Base-by-base conservation (phyloP, 1,284 basidiomycete species). In the Singerocomus rubriflavus region DNA sequence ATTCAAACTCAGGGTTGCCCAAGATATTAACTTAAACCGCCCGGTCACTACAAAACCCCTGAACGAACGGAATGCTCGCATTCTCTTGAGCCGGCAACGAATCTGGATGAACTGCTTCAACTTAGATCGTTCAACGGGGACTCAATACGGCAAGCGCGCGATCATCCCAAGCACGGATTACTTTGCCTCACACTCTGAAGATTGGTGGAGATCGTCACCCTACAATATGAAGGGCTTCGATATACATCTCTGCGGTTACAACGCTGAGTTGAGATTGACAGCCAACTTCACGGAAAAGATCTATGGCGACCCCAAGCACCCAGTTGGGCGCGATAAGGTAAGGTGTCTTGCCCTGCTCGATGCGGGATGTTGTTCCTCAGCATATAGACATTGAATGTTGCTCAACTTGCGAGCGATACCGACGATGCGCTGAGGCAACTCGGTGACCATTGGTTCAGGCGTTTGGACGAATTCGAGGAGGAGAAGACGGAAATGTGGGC, bases 21-120 rank as follows among this genome's bases (percentile, higher is more conserved):
- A 82, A 26, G 91, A 93, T 64, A 77, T 93, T 43, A 92, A 93
- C 58, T 75, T 94, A 41, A 88, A 94, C 59, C 76, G 87, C 39
- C 87, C 88, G 3, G 78, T 76, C 54, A 84, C 84, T 0, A 79
- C 82, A 7, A 83, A 82, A 54, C 82, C 83, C 6, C 68, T 76
- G 14, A 85, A 85, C 60, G 88, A 91, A 63, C 74, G 74, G 50
- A 84, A 91, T 53, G 87, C 87, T 21, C 82, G 91, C 44, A 87
- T 92, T 66, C 80, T 91, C 70, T 78, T 92, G 44, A 93, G 92
- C 63, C 82, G 91, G n/a, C 89, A 88, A 33, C 82, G 91, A 16
- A 81, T 88, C 1, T 94, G 91, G 91, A 73, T 93, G 55, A 90
- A 89, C 64, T 91, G 90, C 68, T 91, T 86, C 70, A 91, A 90